Evolutionary conservation across 2,329 filamentous ascomycete species (phyloP).

Genomic region (Trichoderma oligosporum): DNA sequence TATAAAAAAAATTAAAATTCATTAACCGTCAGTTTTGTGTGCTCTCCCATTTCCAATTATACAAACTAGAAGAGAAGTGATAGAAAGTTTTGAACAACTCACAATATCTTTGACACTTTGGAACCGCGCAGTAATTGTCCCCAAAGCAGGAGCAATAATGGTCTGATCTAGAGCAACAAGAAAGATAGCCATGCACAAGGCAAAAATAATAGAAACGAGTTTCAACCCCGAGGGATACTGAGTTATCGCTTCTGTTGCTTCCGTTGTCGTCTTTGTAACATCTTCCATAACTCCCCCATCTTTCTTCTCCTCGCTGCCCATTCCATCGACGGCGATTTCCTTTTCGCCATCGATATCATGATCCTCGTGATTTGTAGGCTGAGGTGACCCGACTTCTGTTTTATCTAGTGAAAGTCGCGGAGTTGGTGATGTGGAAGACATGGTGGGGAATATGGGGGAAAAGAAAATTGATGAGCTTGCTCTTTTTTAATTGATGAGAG

Average conservation of each 20-base stretch:
- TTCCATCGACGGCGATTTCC: constrained; percentile 17
- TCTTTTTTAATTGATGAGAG: too few relatives aligned
- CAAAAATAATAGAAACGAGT: constrained; percentile 40
- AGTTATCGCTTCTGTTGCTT: constrained; percentile 13
- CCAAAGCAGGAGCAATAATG: constrained; percentile 50
- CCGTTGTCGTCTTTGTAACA: constrained; percentile 3
- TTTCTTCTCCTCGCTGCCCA: background rate
- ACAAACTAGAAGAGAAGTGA: too few relatives aligned
- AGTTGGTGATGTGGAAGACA: constrained; percentile 8
- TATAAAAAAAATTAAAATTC: too few relatives aligned
- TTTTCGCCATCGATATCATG: constrained; percentile 7
- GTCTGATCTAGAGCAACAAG: constrained; percentile 51
- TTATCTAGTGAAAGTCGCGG: constrained; percentile 30
- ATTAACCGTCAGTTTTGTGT: background rate
- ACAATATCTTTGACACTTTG: constrained; percentile 45
- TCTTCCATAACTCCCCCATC: constrained; percentile 6
- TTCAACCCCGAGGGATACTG: constrained; percentile 40
- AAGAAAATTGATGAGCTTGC: background rate
- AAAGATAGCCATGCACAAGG: constrained; percentile 46
- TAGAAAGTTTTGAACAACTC: constrained; percentile 17
- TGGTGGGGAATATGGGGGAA: background rate
- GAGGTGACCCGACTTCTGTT: constrained; percentile 31
- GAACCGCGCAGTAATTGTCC: constrained; percentile 48
- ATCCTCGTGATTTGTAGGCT: constrained; percentile 20
- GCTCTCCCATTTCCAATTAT: too few relatives aligned